Percentiles rank a stretch among this genome's conserved stretches.
Evolutionary conservation across 192 early-diverging fungal genomes (phyloP).

Genomic region (Gaertneriomyces semiglobifer): DNA sequence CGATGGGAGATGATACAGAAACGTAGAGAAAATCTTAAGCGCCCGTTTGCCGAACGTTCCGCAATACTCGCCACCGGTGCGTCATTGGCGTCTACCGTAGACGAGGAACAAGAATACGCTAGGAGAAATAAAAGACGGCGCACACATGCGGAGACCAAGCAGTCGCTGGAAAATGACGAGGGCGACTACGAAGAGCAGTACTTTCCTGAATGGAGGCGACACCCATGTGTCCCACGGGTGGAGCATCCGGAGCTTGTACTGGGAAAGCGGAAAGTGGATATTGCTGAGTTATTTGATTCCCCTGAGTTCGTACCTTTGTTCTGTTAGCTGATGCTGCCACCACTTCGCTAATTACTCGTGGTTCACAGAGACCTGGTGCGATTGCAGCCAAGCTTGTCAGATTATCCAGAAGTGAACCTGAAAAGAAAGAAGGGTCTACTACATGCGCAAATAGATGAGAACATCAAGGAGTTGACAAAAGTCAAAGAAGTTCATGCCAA

Average conservation of each 20-base stretch:
- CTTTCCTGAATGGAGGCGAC: slow-evolving; percentile 20
- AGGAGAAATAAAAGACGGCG: slow-evolving; percentile 33
- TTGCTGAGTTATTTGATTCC: slow-evolving; percentile 15
- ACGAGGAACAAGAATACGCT: slow-evolving; percentile 19
- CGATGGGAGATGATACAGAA: background rate
- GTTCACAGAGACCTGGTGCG: background rate
- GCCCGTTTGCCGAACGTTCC: slow-evolving; percentile 7
- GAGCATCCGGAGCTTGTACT: background rate
- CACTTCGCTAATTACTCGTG: no score
- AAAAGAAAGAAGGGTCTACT: slow-evolving; percentile 19
- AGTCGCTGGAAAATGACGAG: slow-evolving; percentile 21
- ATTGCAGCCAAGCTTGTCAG: slow-evolving; percentile 29
- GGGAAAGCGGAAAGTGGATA: slow-evolving; percentile 1
- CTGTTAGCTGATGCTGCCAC: no score
- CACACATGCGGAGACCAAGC: slow-evolving; percentile 3
- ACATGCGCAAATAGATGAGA: slow-evolving; percentile 30
- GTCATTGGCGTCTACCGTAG: slow-evolving; percentile 9
- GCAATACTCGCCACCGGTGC: slow-evolving; percentile 12
- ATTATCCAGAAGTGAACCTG: slow-evolving; percentile 29
- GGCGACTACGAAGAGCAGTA: slow-evolving; percentile 38
- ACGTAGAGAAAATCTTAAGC: slow-evolving; percentile 2
- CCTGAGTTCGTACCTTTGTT: slow-evolving; percentile 6
- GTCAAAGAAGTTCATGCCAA: slow-evolving; percentile 61
- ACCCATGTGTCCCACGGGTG: slow-evolving; percentile 18
- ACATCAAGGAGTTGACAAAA: slow-evolving; percentile 47